These are phyloP conservation scores for Penicillium fimorum DNA, from an alignment of 495 filamentous ascomycete genomes.

Conservation along the genomic window DNA sequence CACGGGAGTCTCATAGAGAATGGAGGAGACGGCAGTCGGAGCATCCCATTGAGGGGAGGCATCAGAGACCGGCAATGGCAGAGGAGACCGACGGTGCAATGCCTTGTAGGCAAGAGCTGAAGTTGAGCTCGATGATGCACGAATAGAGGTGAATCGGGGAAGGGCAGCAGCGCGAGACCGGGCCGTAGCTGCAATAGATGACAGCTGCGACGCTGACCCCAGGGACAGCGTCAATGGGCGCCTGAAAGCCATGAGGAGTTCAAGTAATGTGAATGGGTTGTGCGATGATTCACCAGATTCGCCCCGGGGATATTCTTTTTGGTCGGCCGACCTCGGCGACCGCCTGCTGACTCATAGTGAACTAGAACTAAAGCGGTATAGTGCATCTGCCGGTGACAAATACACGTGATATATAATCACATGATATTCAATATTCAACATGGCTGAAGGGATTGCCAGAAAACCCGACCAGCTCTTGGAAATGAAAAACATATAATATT, in stretches of 20 bases:
- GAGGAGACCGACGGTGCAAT: slow-evolving; percentile 81
- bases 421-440: neutral
- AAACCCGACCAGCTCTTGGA: neutral
- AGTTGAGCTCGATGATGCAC: slow-evolving; percentile 63
- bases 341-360: slow-evolving; percentile 31
- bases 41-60: slow-evolving; percentile 83
- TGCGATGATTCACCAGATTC: slow-evolving; percentile 30
- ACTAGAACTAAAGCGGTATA: slow-evolving; percentile 14
- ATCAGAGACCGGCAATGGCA: slow-evolving; percentile 75
- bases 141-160: slow-evolving; percentile 37
- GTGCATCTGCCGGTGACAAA: neutral
- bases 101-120: slow-evolving; percentile 97
- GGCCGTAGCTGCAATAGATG: slow-evolving; percentile 30
- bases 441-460: neutral
- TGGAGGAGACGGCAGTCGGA: slow-evolving; percentile 91
- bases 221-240: slow-evolving; percentile 44
- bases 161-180: slow-evolving; percentile 35
- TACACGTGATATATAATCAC: neutral
- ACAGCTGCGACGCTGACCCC: slow-evolving; percentile 39
- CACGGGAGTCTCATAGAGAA: slow-evolving; percentile 95
- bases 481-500: slow-evolving; percentile 4
- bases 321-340: slow-evolving; percentile 41
- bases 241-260: slow-evolving; percentile 49
- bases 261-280: slow-evolving; percentile 21
- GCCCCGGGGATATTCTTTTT: slow-evolving; percentile 35